Base-by-base conservation (phyloP, 768 basidiomycete genomes). In the Boletales sp. region DNA sequence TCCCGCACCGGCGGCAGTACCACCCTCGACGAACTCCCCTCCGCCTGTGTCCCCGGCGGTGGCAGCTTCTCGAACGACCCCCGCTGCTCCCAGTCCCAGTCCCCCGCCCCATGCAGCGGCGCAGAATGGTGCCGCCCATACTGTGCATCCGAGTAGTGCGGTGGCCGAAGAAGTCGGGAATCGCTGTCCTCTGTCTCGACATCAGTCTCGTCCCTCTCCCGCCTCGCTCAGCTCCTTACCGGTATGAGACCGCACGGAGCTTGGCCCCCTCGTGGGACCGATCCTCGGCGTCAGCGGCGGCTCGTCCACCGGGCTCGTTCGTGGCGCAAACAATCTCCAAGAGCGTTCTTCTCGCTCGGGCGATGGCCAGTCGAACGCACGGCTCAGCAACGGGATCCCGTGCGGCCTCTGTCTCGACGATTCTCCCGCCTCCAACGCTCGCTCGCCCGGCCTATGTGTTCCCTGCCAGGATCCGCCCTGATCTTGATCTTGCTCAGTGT, bases 401-500 rank as follows among this genome's bases (percentile, higher is more conserved):
- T 58, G 51, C 34, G 35, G 36, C 8, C 41, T 17, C 17, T 48
- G 45, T 21, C 43, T 27, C 45, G 50, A 56, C 31, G 32, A 9
- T 59, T 55, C n/a, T 58, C 55, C 13, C 56, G 48, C 54, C 55
- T 50, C 40, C 18, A 29, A 37, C 32, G 42, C 21, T 21, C 21
- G 29, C n/a, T 54, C 64, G 27, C 47, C n/a, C 30, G 54, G 30
- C 35, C 38, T 51, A 19, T 56, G 56, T 31, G 35, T 48, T 34
- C 53, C 65, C 51, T 60, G 55, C 52, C 72, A 64, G n/a, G 77
- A 75, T 27, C 70, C 72, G 1, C 72, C 74, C 14, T 21, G 21
- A 21, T 21, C 21, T 21, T 72, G 66, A 8, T 77, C 76, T 34
- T 75, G 70, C 53, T 79, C 80, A 9, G 66, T 68, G 51, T 79